A percentile compares a stretch with the other conserved stretches of the same genome.
These are phyloP conservation scores for Ceratocystis lukuohia DNA, from an alignment of 2,329 filamentous ascomycete species.

Conservation along the genomic window DNA sequence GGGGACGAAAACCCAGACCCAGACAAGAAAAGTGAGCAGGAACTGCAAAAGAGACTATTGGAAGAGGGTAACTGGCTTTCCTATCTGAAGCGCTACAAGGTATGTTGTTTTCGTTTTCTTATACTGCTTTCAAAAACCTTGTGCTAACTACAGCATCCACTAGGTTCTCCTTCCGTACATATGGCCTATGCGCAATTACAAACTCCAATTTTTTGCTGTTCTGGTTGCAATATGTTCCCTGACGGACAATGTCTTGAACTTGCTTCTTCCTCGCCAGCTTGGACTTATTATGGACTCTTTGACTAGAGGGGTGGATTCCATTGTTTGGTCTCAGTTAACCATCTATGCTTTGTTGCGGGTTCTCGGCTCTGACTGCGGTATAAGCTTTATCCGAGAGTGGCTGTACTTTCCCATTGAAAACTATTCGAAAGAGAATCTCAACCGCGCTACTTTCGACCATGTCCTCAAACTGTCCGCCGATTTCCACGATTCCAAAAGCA, in stretches of 20 bases:
- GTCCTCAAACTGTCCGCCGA: slow-evolving; percentile 48
- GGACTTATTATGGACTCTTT: slow-evolving; percentile 65
- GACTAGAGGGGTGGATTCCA: slow-evolving; percentile 34
- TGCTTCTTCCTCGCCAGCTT: slow-evolving; percentile 68
- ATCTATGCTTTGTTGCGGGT: slow-evolving; percentile 40
- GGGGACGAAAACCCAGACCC: slow-evolving; percentile 36
- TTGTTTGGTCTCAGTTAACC: slow-evolving; percentile 39
- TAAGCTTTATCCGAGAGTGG: slow-evolving; percentile 40
- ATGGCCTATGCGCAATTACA: slow-evolving; percentile 55
- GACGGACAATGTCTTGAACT: slow-evolving; percentile 56
- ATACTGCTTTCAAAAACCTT: neutral
- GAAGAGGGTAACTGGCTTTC: slow-evolving; percentile 64
- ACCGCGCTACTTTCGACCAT: slow-evolving; percentile 43
- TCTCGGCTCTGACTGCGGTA: slow-evolving; percentile 41
- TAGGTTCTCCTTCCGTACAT: slow-evolving; percentile 66
- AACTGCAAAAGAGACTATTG: slow-evolving; percentile 53
- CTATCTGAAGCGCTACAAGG: slow-evolving; percentile 60
- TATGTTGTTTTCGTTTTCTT: slow-evolving; percentile 24
- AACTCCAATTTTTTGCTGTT: slow-evolving; percentile 53
- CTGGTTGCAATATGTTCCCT: slow-evolving; percentile 56
- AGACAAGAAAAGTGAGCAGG: slow-evolving; percentile 36
- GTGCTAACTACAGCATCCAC: slow-evolving; percentile 1
- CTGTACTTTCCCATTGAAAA: slow-evolving; percentile 46
- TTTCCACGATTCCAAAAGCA: slow-evolving; percentile 48
- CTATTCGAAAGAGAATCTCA: slow-evolving; percentile 41